Evolutionary conservation across 257 asterid genomes (phyloP), one percentile per base, ranked within the genome.

Genomic region (Apocynum venetum): DNA sequence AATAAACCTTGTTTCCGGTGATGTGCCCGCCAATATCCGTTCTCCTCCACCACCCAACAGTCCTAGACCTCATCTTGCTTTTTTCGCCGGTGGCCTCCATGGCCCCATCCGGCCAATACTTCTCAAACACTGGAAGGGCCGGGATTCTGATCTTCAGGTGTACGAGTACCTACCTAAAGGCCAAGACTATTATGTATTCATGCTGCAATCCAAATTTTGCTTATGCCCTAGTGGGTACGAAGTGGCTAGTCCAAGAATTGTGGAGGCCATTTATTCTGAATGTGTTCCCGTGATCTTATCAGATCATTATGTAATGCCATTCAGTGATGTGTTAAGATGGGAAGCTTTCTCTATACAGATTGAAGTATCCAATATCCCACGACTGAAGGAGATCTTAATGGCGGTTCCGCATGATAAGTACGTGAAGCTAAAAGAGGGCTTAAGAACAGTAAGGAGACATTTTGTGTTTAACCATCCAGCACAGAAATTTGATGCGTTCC

Each of bases 201-300:
- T 92, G 92, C 77, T 95, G 40, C 81, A 48, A 6, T 90, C 98
- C 75, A 88, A 82, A 86, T 95, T 85, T 77, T 95, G 98, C 82
- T 75, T 95, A 74, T 95, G 98, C 77, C 98, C 98, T 8, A 92
- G 98, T 69, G 98, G 98, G 12, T 85, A 89, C 64, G 98, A 95
- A 84, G 98, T 92, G 73, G 98, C 98, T 35, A 95, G 96, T 85
- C 98, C 98, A 64, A 90, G 98, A 85, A 87, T 91, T 10, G 92
- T 91, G 1, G 98, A 94, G 88, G 92, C 98, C 71, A 83, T 95
- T 78, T 91, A 92, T 19, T 87, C 97, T 0, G 98, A 91, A 82
- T 95, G 98, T 84, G 71, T 92, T 60, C 98, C 98, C 3, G 96
- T 95, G 71, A 87, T 92, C 77, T n/a, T 92, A 55, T 92, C 97